phyloP scores from a whole-genome alignment of 345 rosid species.

The Sisymbrium altissimum region DNA sequence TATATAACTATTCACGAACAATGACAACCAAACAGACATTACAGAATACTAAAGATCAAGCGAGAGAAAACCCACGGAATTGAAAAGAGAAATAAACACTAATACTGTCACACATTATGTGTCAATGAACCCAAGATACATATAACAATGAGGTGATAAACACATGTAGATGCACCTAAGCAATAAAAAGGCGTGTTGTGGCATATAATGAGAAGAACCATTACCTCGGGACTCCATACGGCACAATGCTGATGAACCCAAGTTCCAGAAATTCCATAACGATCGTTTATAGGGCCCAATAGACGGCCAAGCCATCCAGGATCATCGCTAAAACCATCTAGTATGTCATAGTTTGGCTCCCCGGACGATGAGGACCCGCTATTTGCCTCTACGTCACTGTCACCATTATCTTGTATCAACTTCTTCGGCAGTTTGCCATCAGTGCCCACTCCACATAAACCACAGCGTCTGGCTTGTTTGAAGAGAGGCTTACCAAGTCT shows the following conservation, averaged over 20 bases:
- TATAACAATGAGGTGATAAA: not conserved
- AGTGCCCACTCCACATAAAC: slow-evolving; percentile 92
- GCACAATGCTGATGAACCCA: slow-evolving; percentile 99
- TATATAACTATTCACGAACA: not conserved
- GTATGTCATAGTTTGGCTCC: slow-evolving; percentile 73
- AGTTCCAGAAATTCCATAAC: slow-evolving; percentile 92
- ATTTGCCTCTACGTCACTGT: slow-evolving; percentile 73
- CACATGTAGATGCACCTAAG: slow-evolving; percentile 18
- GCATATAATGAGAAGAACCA: slow-evolving; percentile 11
- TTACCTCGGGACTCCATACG: slow-evolving; percentile 99
- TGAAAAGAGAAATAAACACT: slow-evolving; percentile 5
- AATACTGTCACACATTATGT: not conserved
- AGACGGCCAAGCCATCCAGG: slow-evolving; percentile 96
- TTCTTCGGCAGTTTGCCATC: slow-evolving; percentile 93
- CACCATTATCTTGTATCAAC: slow-evolving; percentile 59
- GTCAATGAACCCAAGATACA: slow-evolving; percentile 1
- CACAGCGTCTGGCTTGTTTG: slow-evolving; percentile 85
- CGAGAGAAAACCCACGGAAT: not conserved
- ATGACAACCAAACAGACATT: not conserved
- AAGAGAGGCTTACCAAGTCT: slow-evolving; percentile 43
- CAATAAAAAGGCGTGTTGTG: not conserved
- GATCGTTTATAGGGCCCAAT: slow-evolving; percentile 91
- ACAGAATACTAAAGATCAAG: not conserved
- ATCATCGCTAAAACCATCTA: slow-evolving; percentile 97
- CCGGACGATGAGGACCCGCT: slow-evolving; percentile 85